Evolutionary conservation across 176 grass and related monocot genomes (phyloP).

Genomic region (Eleusine coracana): DNA sequence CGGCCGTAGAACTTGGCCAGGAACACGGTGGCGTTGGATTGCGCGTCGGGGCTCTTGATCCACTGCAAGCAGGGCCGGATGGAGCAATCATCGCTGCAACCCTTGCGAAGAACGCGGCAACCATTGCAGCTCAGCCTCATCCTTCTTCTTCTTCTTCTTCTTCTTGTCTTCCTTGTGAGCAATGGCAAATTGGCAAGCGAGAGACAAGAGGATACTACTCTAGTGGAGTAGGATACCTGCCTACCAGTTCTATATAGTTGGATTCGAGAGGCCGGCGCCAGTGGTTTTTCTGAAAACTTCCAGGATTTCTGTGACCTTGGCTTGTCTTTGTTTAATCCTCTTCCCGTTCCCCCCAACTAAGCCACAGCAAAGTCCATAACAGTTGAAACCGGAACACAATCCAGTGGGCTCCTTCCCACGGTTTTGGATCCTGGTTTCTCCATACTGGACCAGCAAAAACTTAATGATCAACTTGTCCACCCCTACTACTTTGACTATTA

Average conservation of each 20-base stretch:
- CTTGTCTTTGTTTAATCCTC: neutral
- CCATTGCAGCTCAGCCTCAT: slow-evolving; percentile 61
- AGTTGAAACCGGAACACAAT: neutral
- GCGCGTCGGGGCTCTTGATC: slow-evolving; percentile 52
- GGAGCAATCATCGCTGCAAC: slow-evolving; percentile 46
- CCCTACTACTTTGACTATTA: too few relatives aligned
- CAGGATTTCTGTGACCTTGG: neutral
- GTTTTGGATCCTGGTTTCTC: neutral
- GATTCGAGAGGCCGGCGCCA: neutral
- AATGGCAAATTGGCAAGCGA: too few relatives aligned
- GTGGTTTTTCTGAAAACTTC: neutral
- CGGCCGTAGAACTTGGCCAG: slow-evolving; percentile 66
- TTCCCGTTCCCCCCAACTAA: too few relatives aligned
- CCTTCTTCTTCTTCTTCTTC: too few relatives aligned
- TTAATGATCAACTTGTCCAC: too few relatives aligned
- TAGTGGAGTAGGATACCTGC: too few relatives aligned
- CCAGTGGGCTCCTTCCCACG: neutral
- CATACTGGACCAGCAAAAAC: neutral
- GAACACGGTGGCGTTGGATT: slow-evolving; percentile 56
- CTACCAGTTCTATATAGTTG: too few relatives aligned
- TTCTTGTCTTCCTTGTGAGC: too few relatives aligned
- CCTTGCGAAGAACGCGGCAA: slow-evolving; percentile 51
- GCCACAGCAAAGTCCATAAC: neutral
- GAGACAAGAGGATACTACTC: too few relatives aligned
- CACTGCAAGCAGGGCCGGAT: slow-evolving; percentile 50